Evolutionary conservation across 208 protist species (phyloP).

Genomic region (Trypanosomatidae sp.): DNA sequence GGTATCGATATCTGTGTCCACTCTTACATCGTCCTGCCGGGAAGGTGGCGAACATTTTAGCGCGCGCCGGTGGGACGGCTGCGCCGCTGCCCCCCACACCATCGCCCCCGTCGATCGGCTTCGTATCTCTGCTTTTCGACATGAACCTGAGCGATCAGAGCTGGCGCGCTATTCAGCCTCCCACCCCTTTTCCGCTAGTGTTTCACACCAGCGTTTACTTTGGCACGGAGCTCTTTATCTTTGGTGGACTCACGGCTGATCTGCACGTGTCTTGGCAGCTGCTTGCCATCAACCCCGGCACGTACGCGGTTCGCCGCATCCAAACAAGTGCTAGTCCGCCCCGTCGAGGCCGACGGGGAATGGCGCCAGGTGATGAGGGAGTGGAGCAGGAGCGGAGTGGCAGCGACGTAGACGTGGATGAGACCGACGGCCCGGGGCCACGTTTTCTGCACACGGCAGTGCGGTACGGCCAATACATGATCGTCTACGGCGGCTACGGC

Average conservation of each 20-base stretch:
- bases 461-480: constrained; percentile 79
- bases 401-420: background rate
- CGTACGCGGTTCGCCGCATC: constrained; percentile 61
- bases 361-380: background rate
- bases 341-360: background rate
- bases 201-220: constrained; percentile 74
- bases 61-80: constrained; percentile 1
- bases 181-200: constrained; percentile 54
- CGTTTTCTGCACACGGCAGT: constrained; percentile 81
- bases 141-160: constrained; percentile 60
- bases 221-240: constrained; percentile 64
- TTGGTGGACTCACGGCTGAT: constrained; percentile 77
- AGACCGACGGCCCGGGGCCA: constrained; percentile 16
- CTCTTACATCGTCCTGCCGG: constrained; percentile 13
- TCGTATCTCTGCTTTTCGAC: constrained; percentile 82
- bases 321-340: background rate
- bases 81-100: background rate
- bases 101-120: constrained; percentile 37
- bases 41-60: background rate
- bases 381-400: background rate
- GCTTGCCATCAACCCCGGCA: constrained; percentile 55
- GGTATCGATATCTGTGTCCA: constrained; percentile 30
- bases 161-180: constrained; percentile 79
- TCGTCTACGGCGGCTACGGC: constrained; percentile 83
- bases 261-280: constrained; percentile 68